Evolutionary conservation across 805 yeast genomes (phyloP), one percentile per base, ranked within the genome.

Genomic region (Lipomyces lipofer): DNA sequence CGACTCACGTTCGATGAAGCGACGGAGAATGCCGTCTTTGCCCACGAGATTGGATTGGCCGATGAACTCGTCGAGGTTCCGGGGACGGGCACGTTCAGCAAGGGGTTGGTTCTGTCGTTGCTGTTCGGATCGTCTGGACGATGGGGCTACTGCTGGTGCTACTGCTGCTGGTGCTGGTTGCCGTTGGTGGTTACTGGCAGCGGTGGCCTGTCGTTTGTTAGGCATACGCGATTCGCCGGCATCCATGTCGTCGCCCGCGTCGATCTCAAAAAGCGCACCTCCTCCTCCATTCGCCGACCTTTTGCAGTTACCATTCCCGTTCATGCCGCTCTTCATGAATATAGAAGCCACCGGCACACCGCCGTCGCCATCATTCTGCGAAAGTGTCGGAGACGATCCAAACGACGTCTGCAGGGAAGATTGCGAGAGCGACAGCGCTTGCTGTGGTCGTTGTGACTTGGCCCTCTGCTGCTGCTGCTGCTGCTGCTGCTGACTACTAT

Each of bases 31-130:
- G 0, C 97, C 64, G 8, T 69, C 63, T 1, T 72, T 70, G 0
- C 87, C 85, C 3, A 92, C 74, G 2, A 94, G 70, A 70, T 91
- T 95, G 12, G 75, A 73, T 70, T 94, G 99, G 0, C 99, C 99
- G 22, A 92, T 78, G 65, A 84, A 90, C 2, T 85, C 88, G 2
- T 76, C 75, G 25, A 94, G 70, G 0, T 74, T 70, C 9, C 70
- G 71, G 0, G 99, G 99, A n/a, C 98, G 75, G n/a, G 89, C 75
- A 47, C 82, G 75, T 66, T 89, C 96, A 1, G 95, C 85, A 19
- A 91, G 71, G 1, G 97, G 88, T 49, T 35, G 54, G n/a, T 10
- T 24, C 17, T 22, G 44, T 22, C 25, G 6, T n/a, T 24, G 29
- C 12, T 28, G 22, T 29, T 27, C 33, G 13, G 33, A 8, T 29